These are phyloP conservation scores for Panicum miliaceum DNA, from an alignment of 176 grass and related monocot genomes.

Conservation along the genomic window DNA sequence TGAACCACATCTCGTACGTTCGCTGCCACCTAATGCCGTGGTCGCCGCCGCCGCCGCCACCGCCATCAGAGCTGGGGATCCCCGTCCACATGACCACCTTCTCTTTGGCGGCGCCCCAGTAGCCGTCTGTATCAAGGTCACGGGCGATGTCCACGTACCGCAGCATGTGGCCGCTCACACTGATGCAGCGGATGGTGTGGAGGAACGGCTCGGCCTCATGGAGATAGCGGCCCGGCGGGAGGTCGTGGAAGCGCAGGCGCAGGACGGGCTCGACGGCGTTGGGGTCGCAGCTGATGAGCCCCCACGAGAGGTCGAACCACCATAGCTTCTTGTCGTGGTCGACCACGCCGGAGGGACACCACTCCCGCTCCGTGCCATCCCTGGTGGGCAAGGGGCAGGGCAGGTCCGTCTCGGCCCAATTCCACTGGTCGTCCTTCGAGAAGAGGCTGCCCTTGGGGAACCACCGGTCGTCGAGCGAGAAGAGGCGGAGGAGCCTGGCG, in stretches of 20 bases:
- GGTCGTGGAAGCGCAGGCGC: background rate
- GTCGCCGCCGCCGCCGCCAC: no score
- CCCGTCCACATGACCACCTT: background rate
- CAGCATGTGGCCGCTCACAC: background rate
- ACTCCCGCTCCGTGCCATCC: background rate
- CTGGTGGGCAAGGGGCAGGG: background rate
- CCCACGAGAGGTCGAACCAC: constrained; percentile 35
- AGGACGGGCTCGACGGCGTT: background rate
- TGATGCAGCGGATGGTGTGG: background rate
- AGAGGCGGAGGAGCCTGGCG: background rate
- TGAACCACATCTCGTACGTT: background rate
- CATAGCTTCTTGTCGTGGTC: background rate
- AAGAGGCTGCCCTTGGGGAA: background rate
- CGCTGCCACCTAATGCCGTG: background rate
- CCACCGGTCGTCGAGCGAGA: no score
- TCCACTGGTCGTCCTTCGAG: background rate
- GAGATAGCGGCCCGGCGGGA: background rate
- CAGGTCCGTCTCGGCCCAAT: background rate
- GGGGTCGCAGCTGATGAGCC: background rate
- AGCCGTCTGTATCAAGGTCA: background rate
- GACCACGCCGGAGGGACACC: background rate
- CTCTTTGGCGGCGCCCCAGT: background rate
- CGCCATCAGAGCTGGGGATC: background rate
- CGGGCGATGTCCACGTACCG: background rate
- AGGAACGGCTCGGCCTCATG: background rate